Conservation (phyloP, 768 basidiomycete species). For the Cystoderma amianthinum region DNA sequence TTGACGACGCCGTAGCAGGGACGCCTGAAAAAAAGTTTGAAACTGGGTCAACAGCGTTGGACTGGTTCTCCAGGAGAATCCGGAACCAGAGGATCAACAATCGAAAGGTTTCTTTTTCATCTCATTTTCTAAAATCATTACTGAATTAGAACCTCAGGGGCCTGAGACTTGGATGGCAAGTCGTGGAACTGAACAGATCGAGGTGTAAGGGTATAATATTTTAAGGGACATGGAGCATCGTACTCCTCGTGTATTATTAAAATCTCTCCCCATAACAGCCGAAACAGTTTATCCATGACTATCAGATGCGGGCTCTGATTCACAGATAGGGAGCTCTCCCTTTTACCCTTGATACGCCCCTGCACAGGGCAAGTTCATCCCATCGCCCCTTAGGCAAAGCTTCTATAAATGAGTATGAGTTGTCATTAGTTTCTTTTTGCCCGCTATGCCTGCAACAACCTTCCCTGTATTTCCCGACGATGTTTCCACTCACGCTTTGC, state of each 20-base stretch:
- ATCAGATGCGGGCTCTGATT: too few relatives aligned
- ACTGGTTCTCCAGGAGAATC: not conserved
- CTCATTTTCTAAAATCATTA: not conserved
- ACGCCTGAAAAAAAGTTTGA: slow-evolving; percentile 10
- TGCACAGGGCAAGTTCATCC: too few relatives aligned
- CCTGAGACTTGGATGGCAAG: not conserved
- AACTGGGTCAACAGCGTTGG: not conserved
- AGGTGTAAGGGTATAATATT: not conserved
- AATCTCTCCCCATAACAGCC: not conserved
- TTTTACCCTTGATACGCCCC: too few relatives aligned
- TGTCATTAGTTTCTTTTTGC: too few relatives aligned
- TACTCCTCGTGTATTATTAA: not conserved
- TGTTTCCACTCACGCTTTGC: slow-evolving; percentile 44
- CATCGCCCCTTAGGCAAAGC: too few relatives aligned
- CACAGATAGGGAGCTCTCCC: too few relatives aligned
- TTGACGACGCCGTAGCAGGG: slow-evolving; percentile 33
- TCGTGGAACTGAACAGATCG: not conserved
- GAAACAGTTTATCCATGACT: too few relatives aligned
- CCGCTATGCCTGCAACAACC: slow-evolving; percentile 11
- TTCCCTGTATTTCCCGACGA: slow-evolving; percentile 42
- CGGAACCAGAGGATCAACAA: not conserved
- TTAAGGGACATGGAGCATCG: not conserved
- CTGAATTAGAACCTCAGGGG: not conserved
- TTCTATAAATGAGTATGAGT: too few relatives aligned
- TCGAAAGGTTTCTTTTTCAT: not conserved